Percentiles rank a stretch among this genome's conserved stretches.
Evolutionary conservation across 352 stramenopile species (phyloP).

Genomic region (Globisporangium megalacanthum): DNA sequence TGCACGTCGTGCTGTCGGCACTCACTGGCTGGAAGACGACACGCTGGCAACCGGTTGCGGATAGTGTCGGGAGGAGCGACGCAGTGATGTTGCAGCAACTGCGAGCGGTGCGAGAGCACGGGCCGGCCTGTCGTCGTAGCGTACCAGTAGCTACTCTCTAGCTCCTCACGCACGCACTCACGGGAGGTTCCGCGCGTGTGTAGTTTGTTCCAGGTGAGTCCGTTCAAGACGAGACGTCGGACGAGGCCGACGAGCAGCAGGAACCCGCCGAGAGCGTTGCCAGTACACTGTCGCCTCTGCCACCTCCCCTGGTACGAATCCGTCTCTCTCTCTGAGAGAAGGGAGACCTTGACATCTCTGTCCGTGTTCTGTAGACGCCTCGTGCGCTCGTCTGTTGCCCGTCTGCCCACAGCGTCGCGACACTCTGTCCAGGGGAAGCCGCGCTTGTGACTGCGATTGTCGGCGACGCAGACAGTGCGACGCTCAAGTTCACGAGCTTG

Average conservation of each 20-base stretch:
- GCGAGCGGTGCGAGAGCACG: conserved; percentile 17
- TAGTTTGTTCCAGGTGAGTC: conserved; percentile 9
- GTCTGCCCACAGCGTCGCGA: background rate
- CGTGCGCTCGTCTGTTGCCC: conserved; percentile 39
- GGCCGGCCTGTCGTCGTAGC: too few relatives aligned
- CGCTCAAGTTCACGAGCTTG: conserved; percentile 38
- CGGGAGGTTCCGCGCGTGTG: background rate
- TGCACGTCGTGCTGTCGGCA: conserved; percentile 26
- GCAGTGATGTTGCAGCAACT: conserved; percentile 29
- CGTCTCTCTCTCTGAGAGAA: too few relatives aligned
- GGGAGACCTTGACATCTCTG: background rate
- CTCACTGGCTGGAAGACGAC: conserved; percentile 64
- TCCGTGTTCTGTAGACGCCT: conserved; percentile 14
- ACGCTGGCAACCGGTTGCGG: conserved; percentile 17
- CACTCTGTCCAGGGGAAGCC: conserved; percentile 30
- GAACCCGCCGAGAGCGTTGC: background rate
- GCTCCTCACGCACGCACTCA: too few relatives aligned
- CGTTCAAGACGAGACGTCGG: background rate
- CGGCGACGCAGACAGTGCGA: conserved; percentile 40
- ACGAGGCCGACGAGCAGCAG: conserved; percentile 1
- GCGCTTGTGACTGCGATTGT: conserved; percentile 40
- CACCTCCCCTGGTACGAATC: background rate
- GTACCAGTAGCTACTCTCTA: too few relatives aligned
- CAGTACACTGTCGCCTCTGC: background rate
- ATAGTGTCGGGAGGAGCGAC: conserved; percentile 12